phyloP scores from a whole-genome alignment of 164 flowering plant species.

The Malania oleifera region DNA sequence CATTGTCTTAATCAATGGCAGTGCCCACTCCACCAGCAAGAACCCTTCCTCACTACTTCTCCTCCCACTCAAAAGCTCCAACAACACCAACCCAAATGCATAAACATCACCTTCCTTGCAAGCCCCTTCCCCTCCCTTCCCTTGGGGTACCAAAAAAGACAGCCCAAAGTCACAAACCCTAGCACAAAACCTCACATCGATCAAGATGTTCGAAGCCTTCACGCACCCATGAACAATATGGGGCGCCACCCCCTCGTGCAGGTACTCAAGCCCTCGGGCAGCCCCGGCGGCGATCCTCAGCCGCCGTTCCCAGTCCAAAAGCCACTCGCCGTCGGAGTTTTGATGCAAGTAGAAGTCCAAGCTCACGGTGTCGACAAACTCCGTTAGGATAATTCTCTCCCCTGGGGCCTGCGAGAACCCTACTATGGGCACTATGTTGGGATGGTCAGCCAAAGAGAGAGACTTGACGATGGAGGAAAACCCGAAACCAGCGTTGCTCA shows the following conservation, averaged over 20 bases:
- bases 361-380: constrained; percentile 48
- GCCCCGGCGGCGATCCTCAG: constrained; percentile 55
- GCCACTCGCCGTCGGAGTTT: constrained; percentile 28
- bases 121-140: constrained; percentile 46
- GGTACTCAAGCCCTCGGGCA: constrained; percentile 62
- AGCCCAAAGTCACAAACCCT: constrained; percentile 70
- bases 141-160: constrained; percentile 46
- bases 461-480: constrained; percentile 47
- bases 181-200: constrained; percentile 49
- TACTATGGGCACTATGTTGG: constrained; percentile 53
- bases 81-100: constrained; percentile 74
- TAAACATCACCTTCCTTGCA: constrained; percentile 74
- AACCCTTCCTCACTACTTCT: constrained; percentile 50
- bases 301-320: constrained; percentile 51
- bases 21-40: constrained; percentile 57
- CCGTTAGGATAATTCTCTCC: constrained; percentile 66
- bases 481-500: constrained; percentile 57
- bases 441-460: constrained; percentile 58
- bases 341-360: constrained; percentile 60
- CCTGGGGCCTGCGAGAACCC: constrained; percentile 82
- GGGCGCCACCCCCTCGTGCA: constrained; percentile 57
- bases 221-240: constrained; percentile 62
- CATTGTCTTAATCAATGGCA: constrained; percentile 64
- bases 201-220: constrained; percentile 59
- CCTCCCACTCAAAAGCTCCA: constrained; percentile 76